A percentile compares a stretch with the other conserved stretches of the same genome.
Evolutionary conservation across 768 basidiomycete species (phyloP).

Genomic region (Leucocoprinus birnbaumii): DNA sequence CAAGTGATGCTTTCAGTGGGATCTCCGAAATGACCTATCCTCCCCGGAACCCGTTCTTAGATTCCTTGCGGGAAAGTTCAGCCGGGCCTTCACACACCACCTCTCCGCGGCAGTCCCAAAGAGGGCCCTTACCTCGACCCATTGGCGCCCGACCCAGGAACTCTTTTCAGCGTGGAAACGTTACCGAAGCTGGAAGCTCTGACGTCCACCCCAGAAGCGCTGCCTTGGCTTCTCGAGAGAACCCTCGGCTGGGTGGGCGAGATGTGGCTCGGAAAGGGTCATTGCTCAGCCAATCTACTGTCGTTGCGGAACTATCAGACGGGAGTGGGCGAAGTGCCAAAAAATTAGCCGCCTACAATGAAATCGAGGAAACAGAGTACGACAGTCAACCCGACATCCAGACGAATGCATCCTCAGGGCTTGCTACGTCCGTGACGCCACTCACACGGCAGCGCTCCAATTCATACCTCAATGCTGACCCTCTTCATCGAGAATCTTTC

Average conservation of each 20-base stretch:
- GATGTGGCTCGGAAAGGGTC: background rate
- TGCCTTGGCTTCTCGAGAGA: no score
- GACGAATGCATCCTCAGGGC: background rate
- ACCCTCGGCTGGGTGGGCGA: background rate
- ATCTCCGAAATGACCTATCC: slow-evolving; percentile 58
- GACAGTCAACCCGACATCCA: background rate
- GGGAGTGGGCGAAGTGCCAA: background rate
- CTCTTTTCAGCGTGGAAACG: background rate
- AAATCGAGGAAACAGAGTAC: slow-evolving; percentile 2
- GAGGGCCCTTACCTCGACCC: slow-evolving; percentile 1
- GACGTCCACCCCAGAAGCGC: background rate
- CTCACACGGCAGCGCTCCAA: background rate
- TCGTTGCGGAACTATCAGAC: slow-evolving; percentile 1
- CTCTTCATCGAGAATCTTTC: slow-evolving; percentile 34
- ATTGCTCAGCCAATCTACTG: slow-evolving; percentile 2
- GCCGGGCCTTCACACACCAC: background rate
- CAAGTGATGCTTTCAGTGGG: slow-evolving; percentile 43
- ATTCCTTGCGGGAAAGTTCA: slow-evolving; percentile 8
- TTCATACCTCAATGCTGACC: background rate
- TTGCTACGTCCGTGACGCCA: background rate
- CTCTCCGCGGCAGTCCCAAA: background rate
- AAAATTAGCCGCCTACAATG: background rate
- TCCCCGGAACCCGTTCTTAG: slow-evolving; percentile 21
- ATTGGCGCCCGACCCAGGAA: slow-evolving; percentile 3
- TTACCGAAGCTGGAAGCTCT: background rate